Evolutionary conservation across 108 stramenopile species (phyloP), one percentile per base, ranked within the genome.

Genomic region (Stephanodiscus minutulus): DNA sequence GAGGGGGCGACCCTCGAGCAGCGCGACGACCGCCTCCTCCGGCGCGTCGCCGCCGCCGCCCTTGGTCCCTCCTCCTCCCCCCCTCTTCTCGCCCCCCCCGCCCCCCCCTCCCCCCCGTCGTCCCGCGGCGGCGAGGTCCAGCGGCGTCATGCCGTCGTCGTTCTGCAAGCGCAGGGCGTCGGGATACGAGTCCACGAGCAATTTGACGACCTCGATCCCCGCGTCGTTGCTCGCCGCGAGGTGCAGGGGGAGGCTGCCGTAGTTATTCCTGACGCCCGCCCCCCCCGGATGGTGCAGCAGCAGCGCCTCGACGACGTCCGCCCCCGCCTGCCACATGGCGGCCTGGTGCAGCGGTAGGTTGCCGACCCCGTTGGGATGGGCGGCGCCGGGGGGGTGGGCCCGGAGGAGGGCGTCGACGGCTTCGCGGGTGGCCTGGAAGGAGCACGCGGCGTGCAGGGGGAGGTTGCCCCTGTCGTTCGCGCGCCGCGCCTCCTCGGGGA

Each of bases 101-200:
- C 27, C 27, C 2, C 17, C 29, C 25, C 8, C 22, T 17, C 28
- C 55, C 29, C 28, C 27, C 28, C 17, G 10, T 66, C 87, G 83
- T 52, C 90, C 91, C 25, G 86, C 86, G 54, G 92, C 62, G 29
- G 90, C 90, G 58, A 95, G 68, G 67, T 95, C 94, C 37, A 95
- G 79, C 0, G 94, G 91, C 0, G 94, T 95, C 91, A 92, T 95
- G n/a, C 90, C 91, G 63, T 95, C 91, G 55, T 95, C 91, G 59
- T 95, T 95, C 67, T 95, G 91, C 29, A 95, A 61, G 68, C 91
- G 91, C 47, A 92, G 61, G 10, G 91, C 94, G 61, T 95, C 94
- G 20, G 94, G 94, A 69, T 92, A 95, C 12, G 90, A 83, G 44
- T 92, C 87, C 33, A 92, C 87, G 21, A 95, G 70, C 2, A 88